phyloP scores from a whole-genome alignment of 176 grass and related monocot species.

The Triticum dicoccoides region DNA sequence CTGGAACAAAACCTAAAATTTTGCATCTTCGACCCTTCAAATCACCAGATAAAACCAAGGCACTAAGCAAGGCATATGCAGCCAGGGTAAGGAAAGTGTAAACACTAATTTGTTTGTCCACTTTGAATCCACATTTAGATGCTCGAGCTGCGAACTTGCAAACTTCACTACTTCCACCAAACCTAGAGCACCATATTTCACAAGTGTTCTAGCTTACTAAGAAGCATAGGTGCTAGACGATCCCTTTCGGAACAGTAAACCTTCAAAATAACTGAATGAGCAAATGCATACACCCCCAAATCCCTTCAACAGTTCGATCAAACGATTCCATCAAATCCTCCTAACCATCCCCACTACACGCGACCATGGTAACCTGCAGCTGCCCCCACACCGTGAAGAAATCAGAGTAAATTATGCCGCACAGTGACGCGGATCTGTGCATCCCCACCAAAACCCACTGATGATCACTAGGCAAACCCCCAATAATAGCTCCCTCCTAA shows the following conservation, averaged over 20 bases:
- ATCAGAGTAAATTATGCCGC: not conserved
- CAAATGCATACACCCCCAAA: not conserved
- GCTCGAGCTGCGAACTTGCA: not conserved
- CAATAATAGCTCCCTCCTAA: not conserved
- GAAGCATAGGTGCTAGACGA: not conserved
- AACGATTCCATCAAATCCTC: not conserved
- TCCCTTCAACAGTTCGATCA: not conserved
- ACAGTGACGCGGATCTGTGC: constrained; percentile 1
- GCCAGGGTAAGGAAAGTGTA: not conserved
- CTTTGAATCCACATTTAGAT: not conserved
- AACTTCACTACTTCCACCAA: not conserved
- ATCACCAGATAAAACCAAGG: not conserved
- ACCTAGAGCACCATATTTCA: not conserved
- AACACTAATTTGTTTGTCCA: not conserved
- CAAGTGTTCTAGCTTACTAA: not conserved
- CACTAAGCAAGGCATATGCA: not conserved
- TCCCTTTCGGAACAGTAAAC: not conserved
- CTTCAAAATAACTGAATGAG: not conserved
- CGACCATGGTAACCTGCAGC: not conserved
- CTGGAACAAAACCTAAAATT: not conserved
- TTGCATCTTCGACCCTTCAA: not conserved
- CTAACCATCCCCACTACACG: not conserved
- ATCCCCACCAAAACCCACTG: not conserved
- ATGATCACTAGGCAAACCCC: not conserved
- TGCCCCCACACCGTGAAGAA: not conserved